These are phyloP conservation scores for Paraconiothyrium brasiliense DNA, from an alignment of 2,329 filamentous ascomycete genomes.

Conservation along the genomic window DNA sequence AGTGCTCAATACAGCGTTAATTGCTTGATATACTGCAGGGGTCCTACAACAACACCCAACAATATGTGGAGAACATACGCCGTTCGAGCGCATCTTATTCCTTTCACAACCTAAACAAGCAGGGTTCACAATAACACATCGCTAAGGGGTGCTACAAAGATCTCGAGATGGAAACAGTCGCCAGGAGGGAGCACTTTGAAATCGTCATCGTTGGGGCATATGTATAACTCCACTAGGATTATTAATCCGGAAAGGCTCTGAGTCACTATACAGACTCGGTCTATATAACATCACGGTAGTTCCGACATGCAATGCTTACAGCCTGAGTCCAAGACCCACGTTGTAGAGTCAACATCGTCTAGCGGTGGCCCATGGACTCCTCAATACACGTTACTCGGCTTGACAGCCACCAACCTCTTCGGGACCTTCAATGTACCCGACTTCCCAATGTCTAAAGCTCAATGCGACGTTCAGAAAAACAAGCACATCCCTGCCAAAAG, in stretches of 20 bases:
- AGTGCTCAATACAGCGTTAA: too few species aligned
- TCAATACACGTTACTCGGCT: constrained; percentile 53
- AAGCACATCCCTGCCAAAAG: constrained; percentile 68
- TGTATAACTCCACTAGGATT: constrained; percentile 13
- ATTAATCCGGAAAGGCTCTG: neutral
- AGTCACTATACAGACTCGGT: constrained; percentile 14
- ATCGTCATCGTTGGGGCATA: constrained; percentile 37
- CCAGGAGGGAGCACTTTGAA: constrained; percentile 27
- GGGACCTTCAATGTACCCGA: constrained; percentile 54
- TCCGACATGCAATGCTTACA: constrained; percentile 52
- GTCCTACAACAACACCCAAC: too few species aligned
- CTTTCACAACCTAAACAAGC: neutral
- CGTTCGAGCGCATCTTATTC: neutral
- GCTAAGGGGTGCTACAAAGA: neutral
- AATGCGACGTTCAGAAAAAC: constrained; percentile 55
- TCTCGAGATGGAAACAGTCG: neutral
- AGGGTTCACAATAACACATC: neutral
- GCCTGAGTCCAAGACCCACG: constrained; percentile 48
- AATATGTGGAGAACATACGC: neutral
- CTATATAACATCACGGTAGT: constrained; percentile 56
- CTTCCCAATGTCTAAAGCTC: constrained; percentile 43
- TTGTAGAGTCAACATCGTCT: constrained; percentile 53
- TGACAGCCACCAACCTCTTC: constrained; percentile 56
- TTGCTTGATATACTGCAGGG: too few species aligned
- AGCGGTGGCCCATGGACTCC: constrained; percentile 55